phyloP scores from a whole-genome alignment of 2,329 filamentous ascomycete genomes.

The Penicillium sclerotiorum region DNA sequence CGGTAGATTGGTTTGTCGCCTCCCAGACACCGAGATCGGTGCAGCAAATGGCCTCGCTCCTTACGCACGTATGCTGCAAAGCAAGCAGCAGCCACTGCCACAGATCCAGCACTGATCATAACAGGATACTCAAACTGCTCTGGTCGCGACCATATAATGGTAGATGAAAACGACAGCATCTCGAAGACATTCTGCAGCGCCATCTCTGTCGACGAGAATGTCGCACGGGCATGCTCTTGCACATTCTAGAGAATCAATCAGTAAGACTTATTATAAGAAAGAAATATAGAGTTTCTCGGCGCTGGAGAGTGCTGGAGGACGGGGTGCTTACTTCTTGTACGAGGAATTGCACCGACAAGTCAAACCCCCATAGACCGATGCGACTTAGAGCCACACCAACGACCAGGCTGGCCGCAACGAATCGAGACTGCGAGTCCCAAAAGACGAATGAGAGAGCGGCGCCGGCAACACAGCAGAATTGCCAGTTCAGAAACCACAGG shows the following conservation, averaged over 20 bases:
- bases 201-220: conserved; percentile 70
- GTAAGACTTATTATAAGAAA: neutral
- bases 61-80: conserved; percentile 62
- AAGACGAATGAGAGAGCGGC: conserved; percentile 50
- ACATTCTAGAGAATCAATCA: conserved; percentile 50
- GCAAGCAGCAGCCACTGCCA: conserved; percentile 31
- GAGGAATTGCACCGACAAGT: conserved; percentile 62
- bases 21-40: conserved; percentile 35
- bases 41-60: conserved; percentile 63
- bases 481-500: conserved; percentile 71
- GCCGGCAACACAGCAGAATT: conserved; percentile 58
- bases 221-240: conserved; percentile 59
- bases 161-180: conserved; percentile 66
- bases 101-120: conserved; percentile 55
- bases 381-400: conserved; percentile 59
- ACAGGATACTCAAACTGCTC: conserved; percentile 67
- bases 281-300: too few relatives aligned
- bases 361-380: conserved; percentile 64
- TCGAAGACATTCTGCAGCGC: conserved; percentile 72
- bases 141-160: conserved; percentile 65
- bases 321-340: conserved; percentile 58
- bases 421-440: conserved; percentile 24
- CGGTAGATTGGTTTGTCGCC: conserved; percentile 18
- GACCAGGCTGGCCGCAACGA: conserved; percentile 54
- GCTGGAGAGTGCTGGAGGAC: too few relatives aligned